phyloP scores from a whole-genome alignment of 345 rosid species.

The Cochlearia excelsa region DNA sequence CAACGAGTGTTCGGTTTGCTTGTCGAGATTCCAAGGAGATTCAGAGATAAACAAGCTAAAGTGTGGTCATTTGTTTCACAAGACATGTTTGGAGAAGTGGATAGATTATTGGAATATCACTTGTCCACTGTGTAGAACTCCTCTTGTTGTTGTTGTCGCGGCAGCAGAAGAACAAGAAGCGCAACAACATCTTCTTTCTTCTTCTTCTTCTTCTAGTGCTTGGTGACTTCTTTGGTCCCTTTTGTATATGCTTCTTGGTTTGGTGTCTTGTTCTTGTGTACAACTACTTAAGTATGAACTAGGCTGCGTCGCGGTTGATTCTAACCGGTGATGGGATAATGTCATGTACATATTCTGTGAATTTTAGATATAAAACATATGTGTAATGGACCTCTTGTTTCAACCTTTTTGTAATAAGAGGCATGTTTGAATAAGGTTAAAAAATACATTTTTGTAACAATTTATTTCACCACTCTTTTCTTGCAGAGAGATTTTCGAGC shows the following conservation, averaged over 20 bases:
- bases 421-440: no score
- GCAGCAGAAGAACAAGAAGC: constrained; percentile 44
- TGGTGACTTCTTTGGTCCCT: constrained; percentile 39
- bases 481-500: no score
- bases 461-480: no score
- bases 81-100: constrained; percentile 77
- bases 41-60: constrained; percentile 62
- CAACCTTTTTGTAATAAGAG: not conserved
- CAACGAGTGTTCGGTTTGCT: constrained; percentile 68
- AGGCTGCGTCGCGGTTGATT: constrained; percentile 35
- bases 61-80: constrained; percentile 74
- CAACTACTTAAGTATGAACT: constrained; percentile 27
- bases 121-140: constrained; percentile 74
- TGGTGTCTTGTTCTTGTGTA: constrained; percentile 15
- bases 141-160: constrained; percentile 37
- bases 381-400: constrained; percentile 22
- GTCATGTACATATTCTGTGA: constrained; percentile 30
- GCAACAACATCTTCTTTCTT: not conserved
- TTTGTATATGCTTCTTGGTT: constrained; percentile 11
- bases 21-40: constrained; percentile 51
- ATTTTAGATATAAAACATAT: constrained; percentile 17
- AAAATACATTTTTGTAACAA: no score
- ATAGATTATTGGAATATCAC: constrained; percentile 67
- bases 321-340: constrained; percentile 35
- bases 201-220: constrained; percentile 29